These are phyloP conservation scores for Calonectria pseudoreteaudii DNA, from an alignment of 2,329 filamentous ascomycete genomes.

Conservation along the genomic window DNA sequence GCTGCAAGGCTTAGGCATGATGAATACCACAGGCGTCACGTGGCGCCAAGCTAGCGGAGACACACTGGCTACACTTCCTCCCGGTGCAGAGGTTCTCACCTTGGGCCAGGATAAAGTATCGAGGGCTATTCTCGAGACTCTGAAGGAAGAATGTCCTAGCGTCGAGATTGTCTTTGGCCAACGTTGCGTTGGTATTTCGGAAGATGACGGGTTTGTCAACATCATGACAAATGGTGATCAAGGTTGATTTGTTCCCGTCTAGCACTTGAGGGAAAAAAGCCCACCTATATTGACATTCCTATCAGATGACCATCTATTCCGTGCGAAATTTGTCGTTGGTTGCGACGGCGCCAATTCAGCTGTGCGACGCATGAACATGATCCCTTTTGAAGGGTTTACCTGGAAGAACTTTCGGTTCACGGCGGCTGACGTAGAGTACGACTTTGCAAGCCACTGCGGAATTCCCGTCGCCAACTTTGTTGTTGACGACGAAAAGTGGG, in stretches of 20 bases:
- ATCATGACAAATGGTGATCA: not conserved
- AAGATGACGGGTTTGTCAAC: not conserved
- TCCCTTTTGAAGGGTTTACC: not conserved
- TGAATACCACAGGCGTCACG: not conserved
- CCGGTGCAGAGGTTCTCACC: not conserved
- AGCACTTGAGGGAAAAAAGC: not conserved
- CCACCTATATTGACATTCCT: not conserved
- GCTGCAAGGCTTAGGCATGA: not conserved
- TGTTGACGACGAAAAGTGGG: not conserved
- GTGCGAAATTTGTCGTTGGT: not conserved
- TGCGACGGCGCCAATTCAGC: not conserved
- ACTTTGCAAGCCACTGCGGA: not conserved
- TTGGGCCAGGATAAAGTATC: not conserved
- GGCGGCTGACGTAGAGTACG: not conserved
- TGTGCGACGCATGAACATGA: not conserved
- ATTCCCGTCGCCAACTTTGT: not conserved
- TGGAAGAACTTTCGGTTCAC: not conserved
- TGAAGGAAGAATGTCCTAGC: not conserved
- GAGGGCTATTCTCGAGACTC: not conserved
- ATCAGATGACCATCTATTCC: not conserved
- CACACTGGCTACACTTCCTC: not conserved
- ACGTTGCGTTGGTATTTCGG: not conserved
- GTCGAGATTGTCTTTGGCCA: not conserved
- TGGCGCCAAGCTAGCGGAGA: not conserved
- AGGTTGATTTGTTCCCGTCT: not conserved